These are phyloP conservation scores for Plantago coronopus DNA, from an alignment of 305 asterid genomes.

Conservation along the genomic window DNA sequence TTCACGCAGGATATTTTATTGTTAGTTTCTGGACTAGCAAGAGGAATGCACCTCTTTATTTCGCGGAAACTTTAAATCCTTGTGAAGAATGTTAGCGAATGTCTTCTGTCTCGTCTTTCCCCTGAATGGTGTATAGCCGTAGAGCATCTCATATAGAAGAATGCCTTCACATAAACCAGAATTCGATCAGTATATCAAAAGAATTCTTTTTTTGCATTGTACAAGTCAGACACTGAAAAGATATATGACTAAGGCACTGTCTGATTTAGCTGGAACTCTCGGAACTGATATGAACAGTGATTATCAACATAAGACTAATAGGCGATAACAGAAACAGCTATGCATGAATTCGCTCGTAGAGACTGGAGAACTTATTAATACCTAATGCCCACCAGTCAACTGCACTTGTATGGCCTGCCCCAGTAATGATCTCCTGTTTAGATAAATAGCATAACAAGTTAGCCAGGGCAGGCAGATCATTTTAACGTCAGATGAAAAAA, in stretches of 20 bases:
- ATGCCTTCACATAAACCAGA: conserved; percentile 48
- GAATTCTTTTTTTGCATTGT: background rate
- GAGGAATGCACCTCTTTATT: conserved; percentile 57
- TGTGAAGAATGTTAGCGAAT: conserved; percentile 79
- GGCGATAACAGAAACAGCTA: too few relatives aligned
- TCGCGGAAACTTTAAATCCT: conserved; percentile 81
- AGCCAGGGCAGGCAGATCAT: too few relatives aligned
- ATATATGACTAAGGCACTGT: too few relatives aligned
- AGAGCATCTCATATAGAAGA: conserved; percentile 87
- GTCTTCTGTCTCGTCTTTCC: conserved; percentile 99
- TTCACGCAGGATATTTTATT: background rate
- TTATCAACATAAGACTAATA: too few relatives aligned
- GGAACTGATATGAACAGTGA: too few relatives aligned
- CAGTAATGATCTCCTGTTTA: conserved; percentile 80
- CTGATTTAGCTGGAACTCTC: too few relatives aligned
- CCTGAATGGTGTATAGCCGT: conserved; percentile 93
- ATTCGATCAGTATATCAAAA: conserved; percentile 5
- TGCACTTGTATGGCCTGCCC: conserved; percentile 96
- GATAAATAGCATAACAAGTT: conserved; percentile 20
- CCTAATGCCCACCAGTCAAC: conserved; percentile 99
- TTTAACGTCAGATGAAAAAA: conserved; percentile 9
- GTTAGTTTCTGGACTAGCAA: conserved; percentile 18
- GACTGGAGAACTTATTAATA: background rate
- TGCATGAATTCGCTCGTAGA: too few relatives aligned
- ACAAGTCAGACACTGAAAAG: too few relatives aligned